Evolutionary conservation across 2,329 filamentous ascomycete genomes (phyloP).

Genomic region (Epichloe uncinata): DNA sequence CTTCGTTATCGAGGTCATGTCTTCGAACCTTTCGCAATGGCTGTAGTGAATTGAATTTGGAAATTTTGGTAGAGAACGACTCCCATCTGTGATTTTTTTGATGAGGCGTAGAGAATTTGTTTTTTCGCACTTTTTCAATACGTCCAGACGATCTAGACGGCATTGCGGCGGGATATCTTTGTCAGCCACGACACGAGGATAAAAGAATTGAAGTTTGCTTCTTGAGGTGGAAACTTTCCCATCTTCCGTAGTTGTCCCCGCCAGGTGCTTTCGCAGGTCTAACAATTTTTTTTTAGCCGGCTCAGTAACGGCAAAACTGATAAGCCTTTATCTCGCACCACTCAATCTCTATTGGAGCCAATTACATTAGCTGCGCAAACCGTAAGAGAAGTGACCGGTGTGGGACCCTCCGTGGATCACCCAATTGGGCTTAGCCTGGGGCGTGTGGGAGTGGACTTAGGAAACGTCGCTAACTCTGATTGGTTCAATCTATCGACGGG

Average conservation of each 20-base stretch:
- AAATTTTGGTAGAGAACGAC: constrained; percentile 79
- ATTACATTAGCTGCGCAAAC: constrained; percentile 20
- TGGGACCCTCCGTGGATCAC: too few relatives aligned
- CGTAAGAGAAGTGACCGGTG: not conserved
- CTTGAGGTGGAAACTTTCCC: not conserved
- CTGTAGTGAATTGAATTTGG: constrained; percentile 79
- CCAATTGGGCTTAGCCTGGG: too few relatives aligned
- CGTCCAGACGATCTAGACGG: constrained; percentile 49
- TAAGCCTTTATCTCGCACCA: constrained; percentile 14
- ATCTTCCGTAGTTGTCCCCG: not conserved
- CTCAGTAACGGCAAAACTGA: constrained; percentile 21
- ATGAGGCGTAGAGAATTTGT: constrained; percentile 57
- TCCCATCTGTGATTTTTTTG: constrained; percentile 83
- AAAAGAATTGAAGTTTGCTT: not conserved
- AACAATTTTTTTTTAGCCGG: constrained; percentile 21
- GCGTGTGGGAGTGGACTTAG: too few relatives aligned
- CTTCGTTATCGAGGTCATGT: constrained; percentile 69
- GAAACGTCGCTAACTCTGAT: too few relatives aligned
- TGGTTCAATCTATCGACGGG: too few relatives aligned
- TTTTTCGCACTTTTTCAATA: constrained; percentile 56
- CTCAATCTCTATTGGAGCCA: constrained; percentile 13
- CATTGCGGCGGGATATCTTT: constrained; percentile 32
- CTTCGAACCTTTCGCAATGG: constrained; percentile 81
- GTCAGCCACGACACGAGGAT: constrained; percentile 8
- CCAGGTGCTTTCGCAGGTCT: constrained; percentile 10